phyloP scores from a whole-genome alignment of 1,284 basidiomycete genomes.

The Mycena citricolor region DNA sequence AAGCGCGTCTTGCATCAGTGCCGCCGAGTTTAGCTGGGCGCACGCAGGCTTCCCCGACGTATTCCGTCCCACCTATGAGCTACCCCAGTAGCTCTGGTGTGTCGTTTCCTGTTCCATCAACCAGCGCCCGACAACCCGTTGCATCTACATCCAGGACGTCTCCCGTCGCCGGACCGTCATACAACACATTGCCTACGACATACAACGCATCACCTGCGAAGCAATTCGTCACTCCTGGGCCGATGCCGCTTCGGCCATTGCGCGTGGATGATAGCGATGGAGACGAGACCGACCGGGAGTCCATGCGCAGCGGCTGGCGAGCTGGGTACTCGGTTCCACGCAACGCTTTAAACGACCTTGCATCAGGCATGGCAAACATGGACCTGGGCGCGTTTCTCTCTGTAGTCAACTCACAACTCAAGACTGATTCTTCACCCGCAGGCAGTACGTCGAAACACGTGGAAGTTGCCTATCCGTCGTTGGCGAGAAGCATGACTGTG shows the following conservation, averaged over 20 bases:
- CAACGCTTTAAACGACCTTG: slow-evolving; percentile 12
- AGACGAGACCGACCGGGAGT: neutral
- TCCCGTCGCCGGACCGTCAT: neutral
- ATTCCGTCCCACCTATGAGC: neutral
- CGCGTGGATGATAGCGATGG: slow-evolving; percentile 3
- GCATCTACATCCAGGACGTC: neutral
- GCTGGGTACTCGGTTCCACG: slow-evolving; percentile 20
- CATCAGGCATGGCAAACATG: slow-evolving; percentile 5
- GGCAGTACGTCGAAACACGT: slow-evolving; percentile 32
- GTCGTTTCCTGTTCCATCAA: slow-evolving; percentile 16
- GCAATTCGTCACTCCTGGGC: slow-evolving; percentile 1
- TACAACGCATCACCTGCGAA: neutral
- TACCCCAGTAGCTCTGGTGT: slow-evolving; percentile 14
- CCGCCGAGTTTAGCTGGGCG: slow-evolving; percentile 5
- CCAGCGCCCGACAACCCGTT: neutral
- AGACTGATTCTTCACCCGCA: slow-evolving; percentile 61
- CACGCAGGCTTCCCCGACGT: neutral
- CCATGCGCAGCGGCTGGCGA: neutral
- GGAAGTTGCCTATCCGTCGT: slow-evolving; percentile 45
- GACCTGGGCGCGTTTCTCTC: slow-evolving; percentile 30
- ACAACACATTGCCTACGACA: neutral
- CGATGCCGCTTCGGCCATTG: slow-evolving; percentile 3
- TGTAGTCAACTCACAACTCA: slow-evolving; percentile 28
- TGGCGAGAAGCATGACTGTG: slow-evolving; percentile 59
- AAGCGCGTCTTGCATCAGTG: slow-evolving; percentile 1